Evolutionary conservation across 192 early-diverging fungal species (phyloP), one percentile per base, ranked within the genome.

Genomic region (Umbelopsis sp.): DNA sequence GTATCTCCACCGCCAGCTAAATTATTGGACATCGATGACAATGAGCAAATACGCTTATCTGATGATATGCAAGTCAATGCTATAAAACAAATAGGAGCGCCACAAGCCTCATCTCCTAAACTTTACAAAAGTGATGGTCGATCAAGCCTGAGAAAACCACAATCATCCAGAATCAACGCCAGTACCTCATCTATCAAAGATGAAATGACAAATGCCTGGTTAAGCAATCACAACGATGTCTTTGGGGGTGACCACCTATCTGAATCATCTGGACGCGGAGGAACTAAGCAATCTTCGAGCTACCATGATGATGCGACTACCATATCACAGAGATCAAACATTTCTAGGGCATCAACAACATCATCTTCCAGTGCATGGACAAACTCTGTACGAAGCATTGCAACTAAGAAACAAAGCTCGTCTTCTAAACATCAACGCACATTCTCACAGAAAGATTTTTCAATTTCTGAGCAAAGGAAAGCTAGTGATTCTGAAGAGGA

Each of bases 121-220:
- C 51, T 30, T n/a, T 3, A 61, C 6, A 41, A 41, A 41, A 6
- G 25, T 3, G 55, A 61, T 25, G 55, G 23, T 2, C 55, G 55
- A 16, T 37, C 55, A 16, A 35, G 55, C 33, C 13, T 61, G 27
- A 61, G 55, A 35, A 61, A 61, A n/a, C 55, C 55, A 18, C 55
- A 37, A 37, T 25, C 33, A 22, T n/a, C 16, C 30, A 61, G 13
- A 18, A 61, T 0, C 55, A 61, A 35, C 2, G 16, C 30, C 0
- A 61, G 55, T 18, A 35, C 15, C 7, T 33, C 33, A 25, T 37
- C 4, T 18, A 61, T 12, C 27, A 53, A 30, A 61, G 55, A 61
- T 5, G 18, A 30, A 15, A 25, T 16, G 33, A 25, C 16, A 1
- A 30, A 18, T 3, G 55, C 27, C 55, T 61, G 55, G 55, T 35